phyloP scores from a whole-genome alignment of 2,329 filamentous ascomycete genomes.

The Fusarium neocosmosporiellum region DNA sequence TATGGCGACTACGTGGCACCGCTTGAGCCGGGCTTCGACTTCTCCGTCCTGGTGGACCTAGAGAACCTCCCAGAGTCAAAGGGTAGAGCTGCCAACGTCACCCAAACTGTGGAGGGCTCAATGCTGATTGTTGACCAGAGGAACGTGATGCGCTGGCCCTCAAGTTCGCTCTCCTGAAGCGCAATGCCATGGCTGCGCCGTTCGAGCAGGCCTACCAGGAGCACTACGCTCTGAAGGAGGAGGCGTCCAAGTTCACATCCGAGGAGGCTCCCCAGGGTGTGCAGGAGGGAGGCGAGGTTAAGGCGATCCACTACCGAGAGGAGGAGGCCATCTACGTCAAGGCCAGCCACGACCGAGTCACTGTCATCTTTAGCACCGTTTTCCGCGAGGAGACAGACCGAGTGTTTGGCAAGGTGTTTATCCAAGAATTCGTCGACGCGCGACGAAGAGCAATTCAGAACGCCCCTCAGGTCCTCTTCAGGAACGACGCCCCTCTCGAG shows the following conservation, averaged over 20 bases:
- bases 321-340: slow-evolving; percentile 99
- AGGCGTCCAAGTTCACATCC: slow-evolving; percentile 90
- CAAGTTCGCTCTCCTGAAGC: slow-evolving; percentile 91
- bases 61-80: slow-evolving; percentile 86
- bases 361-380: slow-evolving; percentile 98
- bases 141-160: slow-evolving; percentile 86
- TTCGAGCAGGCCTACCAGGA: slow-evolving; percentile 98
- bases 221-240: slow-evolving; percentile 86
- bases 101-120: not conserved
- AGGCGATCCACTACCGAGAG: slow-evolving; percentile 97
- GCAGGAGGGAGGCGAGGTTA: slow-evolving; percentile 88
- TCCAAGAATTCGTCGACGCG: slow-evolving; percentile 98
- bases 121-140: slow-evolving; percentile 62
- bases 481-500: slow-evolving; percentile 93
- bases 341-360: slow-evolving; percentile 95
- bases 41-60: slow-evolving; percentile 90
- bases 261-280: slow-evolving; percentile 95
- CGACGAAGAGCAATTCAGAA: slow-evolving; percentile 96
- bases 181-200: slow-evolving; percentile 98
- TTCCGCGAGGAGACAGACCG: slow-evolving; percentile 98
- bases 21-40: slow-evolving; percentile 93
- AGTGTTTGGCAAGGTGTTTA: slow-evolving; percentile 97
- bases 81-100: slow-evolving; percentile 58
- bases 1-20: slow-evolving; percentile 91
- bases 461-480: slow-evolving; percentile 95